These are phyloP conservation scores for Scheffersomyces quercinus DNA, from an alignment of 1,139 yeast species.

Conservation along the genomic window DNA sequence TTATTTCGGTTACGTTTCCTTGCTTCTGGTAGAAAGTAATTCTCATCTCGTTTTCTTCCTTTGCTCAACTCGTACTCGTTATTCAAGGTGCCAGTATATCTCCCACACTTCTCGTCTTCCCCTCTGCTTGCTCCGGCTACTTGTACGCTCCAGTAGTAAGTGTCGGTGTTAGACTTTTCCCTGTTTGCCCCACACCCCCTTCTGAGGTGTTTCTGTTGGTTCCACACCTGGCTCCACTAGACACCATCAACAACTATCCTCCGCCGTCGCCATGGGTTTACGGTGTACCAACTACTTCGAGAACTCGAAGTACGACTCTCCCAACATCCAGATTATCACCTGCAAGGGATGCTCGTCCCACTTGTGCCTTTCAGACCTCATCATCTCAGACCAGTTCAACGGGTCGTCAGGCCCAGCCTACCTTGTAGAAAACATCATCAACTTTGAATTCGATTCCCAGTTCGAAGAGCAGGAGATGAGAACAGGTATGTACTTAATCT, in stretches of 20 bases:
- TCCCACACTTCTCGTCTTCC: too few species aligned
- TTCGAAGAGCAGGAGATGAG: slow-evolving; percentile 52
- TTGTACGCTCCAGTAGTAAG: too few species aligned
- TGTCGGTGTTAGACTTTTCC: too few species aligned
- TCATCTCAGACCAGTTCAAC: slow-evolving; percentile 50
- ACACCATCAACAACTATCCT: not conserved
- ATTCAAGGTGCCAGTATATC: too few species aligned
- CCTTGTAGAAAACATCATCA: slow-evolving; percentile 51
- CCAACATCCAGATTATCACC: slow-evolving; percentile 44
- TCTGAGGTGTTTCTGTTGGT: too few species aligned
- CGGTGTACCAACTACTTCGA: slow-evolving; percentile 42
- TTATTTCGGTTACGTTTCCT: too few species aligned
- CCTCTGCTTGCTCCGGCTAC: too few species aligned
- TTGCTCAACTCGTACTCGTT: too few species aligned
- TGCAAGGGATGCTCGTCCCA: slow-evolving; percentile 56
- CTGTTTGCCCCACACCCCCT: too few species aligned
- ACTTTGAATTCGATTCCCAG: slow-evolving; percentile 32
- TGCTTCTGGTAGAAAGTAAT: too few species aligned
- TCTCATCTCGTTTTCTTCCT: too few species aligned
- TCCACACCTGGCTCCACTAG: too few species aligned
- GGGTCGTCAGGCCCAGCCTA: slow-evolving; percentile 57
- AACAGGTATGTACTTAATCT: slow-evolving; percentile 71
- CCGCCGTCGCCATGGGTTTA: slow-evolving; percentile 35
- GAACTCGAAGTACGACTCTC: slow-evolving; percentile 30
- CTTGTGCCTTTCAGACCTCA: slow-evolving; percentile 46